phyloP scores from a whole-genome alignment of 148 eudicot genomes.

The Cornus suecica region DNA sequence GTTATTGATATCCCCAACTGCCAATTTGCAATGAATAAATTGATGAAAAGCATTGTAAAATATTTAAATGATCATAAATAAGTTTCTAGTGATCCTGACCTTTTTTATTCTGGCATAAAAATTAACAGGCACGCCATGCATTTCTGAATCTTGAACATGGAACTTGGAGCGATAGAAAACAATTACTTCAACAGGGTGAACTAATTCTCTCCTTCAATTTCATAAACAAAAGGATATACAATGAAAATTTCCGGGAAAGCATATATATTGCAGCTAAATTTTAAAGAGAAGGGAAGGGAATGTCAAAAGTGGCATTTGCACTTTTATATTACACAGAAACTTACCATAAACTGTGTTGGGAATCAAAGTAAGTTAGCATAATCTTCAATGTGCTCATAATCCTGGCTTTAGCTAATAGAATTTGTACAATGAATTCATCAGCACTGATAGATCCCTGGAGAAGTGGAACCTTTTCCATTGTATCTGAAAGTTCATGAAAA shows the following conservation, averaged over 20 bases:
- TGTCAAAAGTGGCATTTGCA: background rate
- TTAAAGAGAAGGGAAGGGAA: background rate
- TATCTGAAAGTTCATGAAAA: conserved; percentile 68
- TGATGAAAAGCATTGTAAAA: conserved; percentile 6
- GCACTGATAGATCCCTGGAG: conserved; percentile 59
- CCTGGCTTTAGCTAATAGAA: conserved; percentile 57
- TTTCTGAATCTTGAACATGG: conserved; percentile 37
- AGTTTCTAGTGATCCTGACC: conserved; percentile 41
- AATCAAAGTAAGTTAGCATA: conserved; percentile 58
- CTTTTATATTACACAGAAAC: conserved; percentile 12
- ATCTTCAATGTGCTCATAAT: conserved; percentile 58
- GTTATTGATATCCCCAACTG: conserved; percentile 69
- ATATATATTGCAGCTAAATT: conserved; percentile 5
- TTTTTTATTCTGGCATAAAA: conserved; percentile 65
- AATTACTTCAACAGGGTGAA: conserved; percentile 64
- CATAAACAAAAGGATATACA: conserved; percentile 12
- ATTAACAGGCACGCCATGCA: conserved; percentile 40
- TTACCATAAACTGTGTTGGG: conserved; percentile 60
- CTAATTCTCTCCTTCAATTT: conserved; percentile 67
- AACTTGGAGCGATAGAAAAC: conserved; percentile 55
- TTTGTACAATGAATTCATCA: conserved; percentile 58
- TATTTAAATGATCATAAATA: conserved; percentile 5
- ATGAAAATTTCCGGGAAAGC: background rate
- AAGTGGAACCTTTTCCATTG: conserved; percentile 62
- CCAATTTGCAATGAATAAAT: conserved; percentile 24